These are phyloP conservation scores for Mimosa pudica DNA, from an alignment of 306 rosid species.

Conservation along the genomic window DNA sequence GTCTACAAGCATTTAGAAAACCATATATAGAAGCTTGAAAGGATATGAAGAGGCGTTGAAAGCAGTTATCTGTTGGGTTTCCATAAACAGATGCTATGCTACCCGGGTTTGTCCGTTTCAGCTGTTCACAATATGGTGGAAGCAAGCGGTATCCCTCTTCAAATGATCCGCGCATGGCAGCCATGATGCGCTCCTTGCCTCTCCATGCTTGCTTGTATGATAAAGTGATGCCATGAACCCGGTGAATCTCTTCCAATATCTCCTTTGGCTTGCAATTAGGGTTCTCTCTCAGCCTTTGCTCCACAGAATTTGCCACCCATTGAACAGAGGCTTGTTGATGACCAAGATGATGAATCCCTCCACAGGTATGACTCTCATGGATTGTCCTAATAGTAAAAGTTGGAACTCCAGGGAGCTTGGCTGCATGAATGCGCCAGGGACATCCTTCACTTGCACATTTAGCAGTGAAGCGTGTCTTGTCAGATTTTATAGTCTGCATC, in stretches of 20 bases:
- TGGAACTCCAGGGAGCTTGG: slow-evolving; percentile 92
- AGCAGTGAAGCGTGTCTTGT: slow-evolving; percentile 89
- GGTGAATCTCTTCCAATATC: slow-evolving; percentile 88
- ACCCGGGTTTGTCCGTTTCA: slow-evolving; percentile 76
- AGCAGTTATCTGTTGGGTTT: slow-evolving; percentile 63
- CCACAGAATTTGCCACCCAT: slow-evolving; percentile 91
- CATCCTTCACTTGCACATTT: slow-evolving; percentile 87
- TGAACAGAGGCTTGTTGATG: slow-evolving; percentile 95
- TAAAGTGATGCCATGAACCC: slow-evolving; percentile 81
- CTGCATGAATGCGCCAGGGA: slow-evolving; percentile 96
- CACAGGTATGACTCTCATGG: slow-evolving; percentile 72
- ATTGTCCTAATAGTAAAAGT: slow-evolving; percentile 85
- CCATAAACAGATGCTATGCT: slow-evolving; percentile 85
- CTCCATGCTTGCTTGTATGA: slow-evolving; percentile 95
- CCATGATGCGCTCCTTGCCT: slow-evolving; percentile 95
- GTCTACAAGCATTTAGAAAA: slow-evolving; percentile 82
- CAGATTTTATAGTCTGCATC: slow-evolving; percentile 88
- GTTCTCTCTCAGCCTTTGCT: slow-evolving; percentile 74
- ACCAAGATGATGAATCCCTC: slow-evolving; percentile 85
- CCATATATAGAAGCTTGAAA: slow-evolving; percentile 88
- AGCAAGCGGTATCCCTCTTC: slow-evolving; percentile 90
- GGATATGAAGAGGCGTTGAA: slow-evolving; percentile 82
- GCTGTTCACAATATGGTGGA: slow-evolving; percentile 85
- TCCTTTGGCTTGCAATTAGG: slow-evolving; percentile 91
- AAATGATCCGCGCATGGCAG: slow-evolving; percentile 91